Conservation (phyloP, 2,329 filamentous ascomycete species). For the Apiospora koreana region DNA sequence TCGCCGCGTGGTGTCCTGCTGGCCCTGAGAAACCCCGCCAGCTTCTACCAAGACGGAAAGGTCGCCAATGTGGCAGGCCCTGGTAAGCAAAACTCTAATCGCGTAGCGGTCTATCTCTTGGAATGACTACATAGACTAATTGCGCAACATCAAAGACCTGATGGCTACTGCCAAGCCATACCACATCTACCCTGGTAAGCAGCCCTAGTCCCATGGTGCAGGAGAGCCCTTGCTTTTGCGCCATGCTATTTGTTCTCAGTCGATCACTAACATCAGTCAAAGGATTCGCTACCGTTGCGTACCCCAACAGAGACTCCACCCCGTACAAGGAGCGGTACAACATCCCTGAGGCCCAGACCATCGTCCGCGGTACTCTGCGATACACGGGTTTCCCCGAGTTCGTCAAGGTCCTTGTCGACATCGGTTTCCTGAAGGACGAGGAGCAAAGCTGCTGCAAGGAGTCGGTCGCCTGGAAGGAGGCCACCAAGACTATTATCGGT, state of each 20-base stretch:
- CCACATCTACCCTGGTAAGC: slow-evolving; percentile 75
- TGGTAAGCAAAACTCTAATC: not conserved
- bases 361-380: slow-evolving; percentile 78
- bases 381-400: slow-evolving; percentile 92
- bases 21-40: slow-evolving; percentile 83
- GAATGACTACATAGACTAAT: not conserved
- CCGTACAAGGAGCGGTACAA: slow-evolving; percentile 85
- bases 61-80: slow-evolving; percentile 58
- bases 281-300: slow-evolving; percentile 80
- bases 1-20: slow-evolving; percentile 82
- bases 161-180: slow-evolving; percentile 91
- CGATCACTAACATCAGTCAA: not conserved
- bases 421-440: slow-evolving; percentile 81
- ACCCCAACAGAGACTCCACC: slow-evolving; percentile 90
- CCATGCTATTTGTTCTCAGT: not conserved
- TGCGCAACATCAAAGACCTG: slow-evolving; percentile 55
- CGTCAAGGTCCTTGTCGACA: slow-evolving; percentile 82
- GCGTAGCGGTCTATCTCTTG: not conserved
- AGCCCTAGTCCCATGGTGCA: not conserved
- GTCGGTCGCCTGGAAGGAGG: slow-evolving; percentile 79
- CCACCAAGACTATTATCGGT: slow-evolving; percentile 74
- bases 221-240: not conserved
- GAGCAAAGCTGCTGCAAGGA: slow-evolving; percentile 65
- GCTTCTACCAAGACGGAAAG: slow-evolving; percentile 79
- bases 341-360: slow-evolving; percentile 88